Percentiles rank a stretch among this genome's conserved stretches.
Conservation (phyloP, 1,139 yeast species). For the Trichomonascaceae sp. region DNA sequence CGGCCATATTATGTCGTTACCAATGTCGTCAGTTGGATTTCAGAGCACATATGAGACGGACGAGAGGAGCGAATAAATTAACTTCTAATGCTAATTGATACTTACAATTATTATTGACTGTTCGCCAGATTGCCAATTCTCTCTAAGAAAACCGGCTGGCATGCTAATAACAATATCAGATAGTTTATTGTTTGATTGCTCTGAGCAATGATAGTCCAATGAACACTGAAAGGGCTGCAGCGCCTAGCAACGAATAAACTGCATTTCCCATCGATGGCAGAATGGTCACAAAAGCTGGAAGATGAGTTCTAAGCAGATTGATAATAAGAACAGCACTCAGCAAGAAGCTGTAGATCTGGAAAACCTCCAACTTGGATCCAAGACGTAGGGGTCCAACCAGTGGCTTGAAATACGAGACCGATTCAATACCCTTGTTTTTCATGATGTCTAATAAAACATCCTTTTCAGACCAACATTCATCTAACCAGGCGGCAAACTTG, state of each 20-base stretch:
- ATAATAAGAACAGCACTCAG: conserved; percentile 15
- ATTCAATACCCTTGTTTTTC: conserved; percentile 46
- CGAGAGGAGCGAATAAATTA: background rate
- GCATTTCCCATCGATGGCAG: background rate
- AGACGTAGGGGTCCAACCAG: conserved; percentile 22
- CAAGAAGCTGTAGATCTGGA: conserved; percentile 34
- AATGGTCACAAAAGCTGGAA: background rate
- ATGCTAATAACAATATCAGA: too few species aligned
- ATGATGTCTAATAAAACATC: conserved; percentile 60
- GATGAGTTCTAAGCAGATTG: conserved; percentile 6
- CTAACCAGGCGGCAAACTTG: conserved; percentile 72
- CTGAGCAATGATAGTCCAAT: background rate
- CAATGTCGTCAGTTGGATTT: conserved; percentile 24
- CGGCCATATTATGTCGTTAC: conserved; percentile 24
- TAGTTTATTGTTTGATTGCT: background rate
- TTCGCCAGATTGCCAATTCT: too few species aligned
- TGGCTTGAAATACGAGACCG: conserved; percentile 24
- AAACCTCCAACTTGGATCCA: conserved; percentile 23
- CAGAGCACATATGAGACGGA: conserved; percentile 17
- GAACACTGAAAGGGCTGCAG: background rate
- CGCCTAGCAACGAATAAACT: background rate
- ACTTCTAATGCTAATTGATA: background rate
- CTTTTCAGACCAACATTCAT: conserved; percentile 69
- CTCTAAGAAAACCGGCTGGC: too few species aligned
- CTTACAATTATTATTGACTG: background rate